Base-by-base conservation (phyloP, 176 grass and related monocot genomes). In the Cenchrus fungigraminus region DNA sequence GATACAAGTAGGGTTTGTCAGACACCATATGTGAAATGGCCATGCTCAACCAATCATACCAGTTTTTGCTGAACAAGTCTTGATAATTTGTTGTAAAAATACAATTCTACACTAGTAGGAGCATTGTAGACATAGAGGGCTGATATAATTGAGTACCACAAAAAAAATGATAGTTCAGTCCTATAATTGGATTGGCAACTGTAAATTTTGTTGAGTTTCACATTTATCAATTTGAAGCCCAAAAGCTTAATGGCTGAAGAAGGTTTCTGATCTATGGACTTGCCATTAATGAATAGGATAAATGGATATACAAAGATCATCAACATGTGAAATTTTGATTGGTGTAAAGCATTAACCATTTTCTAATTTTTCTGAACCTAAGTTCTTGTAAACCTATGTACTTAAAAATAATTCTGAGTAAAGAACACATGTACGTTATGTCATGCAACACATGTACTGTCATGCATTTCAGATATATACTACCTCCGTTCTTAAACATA, bases 241-340 rank as follows among this genome's bases (percentile, higher is more conserved):
- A 45, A 77, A 66, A 85, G 34, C 60, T 77, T 77, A 67, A 68
- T 77, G 73, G 22, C 60, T 57, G 50, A 84, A 77, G 61, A 77
- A 67, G 40, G 32, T 67, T 73, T 57, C 45, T 74, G 65, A 56
- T 81, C 8, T 57, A 57, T 68, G 54, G 16, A 52, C 17, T 67
- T 80, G 17, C 54, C 32, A 56, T 29, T 45, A 54, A 45, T 76
- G 34, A 37, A 76, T 31, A 53, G 69, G 79, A 32, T 82, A 82
- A 70, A 68, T 46, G 13, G 55, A 46, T 71, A 59, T 25, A 43
- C 20, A 82, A 82, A 59, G 40, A 42, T 22, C 50, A 69, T 31
- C 16, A 80, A 25, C 51, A 70, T 81, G 19, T 12, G 19, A 65
- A 51, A 42, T 43, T 68, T 68, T 68, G 15, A 68, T 68, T 43